Evolutionary conservation across 225 moss, liverwort and hornwort species (phyloP).

Genomic region (Climacium dendroides): DNA sequence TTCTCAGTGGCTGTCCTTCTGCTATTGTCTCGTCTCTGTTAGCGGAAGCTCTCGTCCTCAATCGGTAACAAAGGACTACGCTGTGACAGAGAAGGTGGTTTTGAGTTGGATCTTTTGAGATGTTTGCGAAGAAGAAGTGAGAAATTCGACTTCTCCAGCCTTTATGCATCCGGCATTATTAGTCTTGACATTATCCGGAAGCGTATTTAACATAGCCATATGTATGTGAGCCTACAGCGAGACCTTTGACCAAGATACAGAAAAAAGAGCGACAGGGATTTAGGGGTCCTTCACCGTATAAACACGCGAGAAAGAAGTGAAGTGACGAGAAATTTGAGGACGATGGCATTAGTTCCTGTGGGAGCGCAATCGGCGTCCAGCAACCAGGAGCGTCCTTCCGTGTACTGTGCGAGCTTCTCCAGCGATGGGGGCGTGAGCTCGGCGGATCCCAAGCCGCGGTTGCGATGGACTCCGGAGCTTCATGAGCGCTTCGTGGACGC

Average conservation of each 20-base stretch:
- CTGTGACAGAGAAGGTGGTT: background rate
- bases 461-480: constrained; percentile 90
- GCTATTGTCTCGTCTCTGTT: background rate
- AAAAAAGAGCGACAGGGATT: background rate
- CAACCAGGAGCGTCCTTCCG: constrained; percentile 44
- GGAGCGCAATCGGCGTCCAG: constrained; percentile 47
- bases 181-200: too few species aligned
- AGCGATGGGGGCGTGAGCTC: constrained; percentile 70
- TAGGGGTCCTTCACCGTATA: background rate
- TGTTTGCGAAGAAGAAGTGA: background rate
- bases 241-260: background rate
- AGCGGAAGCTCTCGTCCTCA: background rate
- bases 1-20: background rate
- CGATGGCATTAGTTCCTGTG: constrained; percentile 35
- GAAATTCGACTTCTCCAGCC: background rate
- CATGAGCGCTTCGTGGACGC: constrained; percentile 92
- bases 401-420: constrained; percentile 38
- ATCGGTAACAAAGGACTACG: background rate
- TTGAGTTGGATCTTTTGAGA: background rate
- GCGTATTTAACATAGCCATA: background rate
- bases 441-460: constrained; percentile 67
- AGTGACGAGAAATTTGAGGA: background rate
- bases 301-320: background rate
- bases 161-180: background rate
- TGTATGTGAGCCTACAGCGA: background rate